Percentiles rank a stretch among this genome's conserved stretches.
Evolutionary conservation across 2,329 filamentous ascomycete genomes (phyloP).

Genomic region (Diaporthe aspalathi): DNA sequence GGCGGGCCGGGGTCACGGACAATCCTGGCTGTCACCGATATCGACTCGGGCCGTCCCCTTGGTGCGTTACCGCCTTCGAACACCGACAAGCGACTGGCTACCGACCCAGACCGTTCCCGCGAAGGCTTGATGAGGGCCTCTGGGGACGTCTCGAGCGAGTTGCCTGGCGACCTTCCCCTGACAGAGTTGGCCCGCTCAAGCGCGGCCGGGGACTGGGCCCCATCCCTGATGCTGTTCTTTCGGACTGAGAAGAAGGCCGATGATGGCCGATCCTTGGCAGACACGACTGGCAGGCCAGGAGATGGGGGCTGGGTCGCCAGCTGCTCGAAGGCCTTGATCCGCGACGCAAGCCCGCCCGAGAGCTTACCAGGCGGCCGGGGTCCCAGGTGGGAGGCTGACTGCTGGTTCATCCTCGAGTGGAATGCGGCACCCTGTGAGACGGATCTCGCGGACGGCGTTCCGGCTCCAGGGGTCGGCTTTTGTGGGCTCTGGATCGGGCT

Average conservation of each 20-base stretch:
- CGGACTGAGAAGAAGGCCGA: constrained; percentile 71
- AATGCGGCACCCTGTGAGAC: constrained; percentile 68
- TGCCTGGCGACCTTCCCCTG: constrained; percentile 49
- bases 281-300: constrained; percentile 38
- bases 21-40: constrained; percentile 90
- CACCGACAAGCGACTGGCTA: constrained; percentile 66
- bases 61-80: constrained; percentile 61
- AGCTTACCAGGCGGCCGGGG: constrained; percentile 82
- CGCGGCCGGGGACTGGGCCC: constrained; percentile 59
- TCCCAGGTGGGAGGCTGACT: constrained; percentile 61
- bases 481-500: constrained; percentile 58
- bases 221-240: constrained; percentile 55
- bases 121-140: constrained; percentile 52
- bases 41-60: constrained; percentile 74
- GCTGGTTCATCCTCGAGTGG: constrained; percentile 65
- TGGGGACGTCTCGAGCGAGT: constrained; percentile 58
- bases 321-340: constrained; percentile 93
- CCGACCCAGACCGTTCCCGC: constrained; percentile 63
- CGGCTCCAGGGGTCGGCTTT: constrained; percentile 58
- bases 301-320: constrained; percentile 62
- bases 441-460: constrained; percentile 61
- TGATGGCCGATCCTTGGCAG: constrained; percentile 55
- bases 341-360: constrained; percentile 90
- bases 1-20: constrained; percentile 71
- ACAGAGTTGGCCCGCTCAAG: constrained; percentile 57